Base-by-base conservation (phyloP, 768 basidiomycete genomes). In the Filobasidium wieringae region DNA sequence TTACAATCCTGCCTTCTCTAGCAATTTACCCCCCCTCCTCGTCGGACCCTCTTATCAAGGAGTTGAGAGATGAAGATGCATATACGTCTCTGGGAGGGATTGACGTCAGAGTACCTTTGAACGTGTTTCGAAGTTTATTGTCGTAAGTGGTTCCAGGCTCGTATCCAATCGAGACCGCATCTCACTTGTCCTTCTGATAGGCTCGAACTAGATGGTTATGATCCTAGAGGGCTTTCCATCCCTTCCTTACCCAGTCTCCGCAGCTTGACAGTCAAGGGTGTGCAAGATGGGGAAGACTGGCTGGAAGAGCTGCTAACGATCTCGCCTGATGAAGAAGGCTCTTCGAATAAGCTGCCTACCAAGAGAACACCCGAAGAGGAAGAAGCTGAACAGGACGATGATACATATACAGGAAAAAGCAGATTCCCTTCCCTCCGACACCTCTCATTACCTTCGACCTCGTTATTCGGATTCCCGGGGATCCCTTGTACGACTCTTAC, bases 401-500 rank as follows among this genome's bases (percentile, higher is more conserved):
- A 52, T 19, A 34, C 51, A 30, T 47, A 41, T 29, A 24, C 45
- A 22, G 34, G 31, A 0, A 26, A 33, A n/a, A 27, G 57, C 8
- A 61, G 66, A 3, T 67, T 67, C 29, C 66, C 63, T 1, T 68
- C 68, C 40, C 55, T 72, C 8, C 67, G 64, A 15, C 62, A 72
- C 51, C 61, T 72, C 12, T 64, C 67, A 0, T 51, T 72, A 1
- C 60, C 64, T 1, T 64, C 62, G 15, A 66, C 65, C 2, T 57
- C 57, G 15, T 45, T 61, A 11, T 43, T 53, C 36, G 51, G 36
- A 5, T 58, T 72, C 26, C 69, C 71, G 4, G 47, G 27, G 7
- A 22, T 50, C 14, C 26, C 31, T 17, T 22, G 27, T 27, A 27
- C 51, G 14, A 50, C 54, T 6, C 74, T 96, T 39, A 85, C 84